Percentiles rank a stretch among this genome's conserved stretches.
Conservation (phyloP, 2,329 filamentous ascomycete genomes). For the Juglanconis oblonga region DNA sequence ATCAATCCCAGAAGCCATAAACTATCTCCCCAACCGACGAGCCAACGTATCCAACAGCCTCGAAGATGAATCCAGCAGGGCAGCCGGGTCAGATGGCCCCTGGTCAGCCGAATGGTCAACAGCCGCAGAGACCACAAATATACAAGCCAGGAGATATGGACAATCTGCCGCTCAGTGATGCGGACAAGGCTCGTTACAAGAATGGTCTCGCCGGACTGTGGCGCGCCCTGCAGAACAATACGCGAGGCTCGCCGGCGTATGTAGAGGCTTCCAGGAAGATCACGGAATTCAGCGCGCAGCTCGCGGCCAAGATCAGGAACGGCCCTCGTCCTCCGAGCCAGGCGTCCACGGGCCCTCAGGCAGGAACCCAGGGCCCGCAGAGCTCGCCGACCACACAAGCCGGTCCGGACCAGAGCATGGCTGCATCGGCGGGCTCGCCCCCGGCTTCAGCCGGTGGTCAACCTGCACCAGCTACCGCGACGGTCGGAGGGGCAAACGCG, state of each 20-base stretch:
- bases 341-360: not conserved
- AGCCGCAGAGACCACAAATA: slow-evolving; percentile 32
- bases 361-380: slow-evolving; percentile 24
- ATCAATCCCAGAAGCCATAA: not conserved
- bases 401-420: slow-evolving; percentile 8
- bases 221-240: slow-evolving; percentile 46
- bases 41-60: not conserved
- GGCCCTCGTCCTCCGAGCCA: slow-evolving; percentile 8
- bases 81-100: slow-evolving; percentile 21
- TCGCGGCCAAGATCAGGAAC: slow-evolving; percentile 49
- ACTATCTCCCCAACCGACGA: not conserved
- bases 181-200: slow-evolving; percentile 60
- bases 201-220: slow-evolving; percentile 53
- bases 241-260: slow-evolving; percentile 47
- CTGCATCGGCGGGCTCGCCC: slow-evolving; percentile 3
- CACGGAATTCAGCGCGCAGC: slow-evolving; percentile 57
- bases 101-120: slow-evolving; percentile 19
- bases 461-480: slow-evolving; percentile 1
- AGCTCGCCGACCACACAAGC: slow-evolving; percentile 5
- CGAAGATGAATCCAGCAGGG: slow-evolving; percentile 16
- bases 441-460: slow-evolving; percentile 14
- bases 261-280: slow-evolving; percentile 55
- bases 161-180: slow-evolving; percentile 45
- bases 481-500: slow-evolving; percentile 11
- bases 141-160: slow-evolving; percentile 53